Evolutionary conservation across 208 protist species (phyloP).

Genomic region (Trypanosoma avium): DNA sequence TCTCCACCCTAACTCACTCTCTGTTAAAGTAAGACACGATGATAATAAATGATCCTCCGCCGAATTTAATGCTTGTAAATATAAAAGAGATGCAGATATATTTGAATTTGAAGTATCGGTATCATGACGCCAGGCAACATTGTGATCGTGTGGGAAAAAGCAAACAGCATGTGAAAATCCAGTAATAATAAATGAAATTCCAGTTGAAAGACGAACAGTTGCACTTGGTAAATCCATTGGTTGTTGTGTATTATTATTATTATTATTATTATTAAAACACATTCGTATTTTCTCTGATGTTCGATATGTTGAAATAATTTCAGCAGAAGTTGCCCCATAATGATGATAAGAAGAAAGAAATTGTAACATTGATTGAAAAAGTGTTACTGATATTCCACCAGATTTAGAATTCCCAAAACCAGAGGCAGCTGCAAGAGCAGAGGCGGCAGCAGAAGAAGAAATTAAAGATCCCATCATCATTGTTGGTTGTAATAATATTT

Average conservation of each 20-base stretch:
- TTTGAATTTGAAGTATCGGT: constrained; percentile 9
- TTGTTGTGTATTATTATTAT: background rate
- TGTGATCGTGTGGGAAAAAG: constrained; percentile 27
- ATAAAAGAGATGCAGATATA: background rate
- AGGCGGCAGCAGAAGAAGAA: too few relatives aligned
- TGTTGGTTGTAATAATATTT: background rate
- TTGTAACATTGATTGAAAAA: constrained; percentile 30
- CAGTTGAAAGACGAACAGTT: constrained; percentile 14
- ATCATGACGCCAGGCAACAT: constrained; percentile 21
- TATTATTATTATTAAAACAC: background rate
- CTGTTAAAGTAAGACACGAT: constrained; percentile 14
- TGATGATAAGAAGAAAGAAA: constrained; percentile 30
- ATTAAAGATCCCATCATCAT: constrained; percentile 1
- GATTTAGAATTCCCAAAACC: background rate
- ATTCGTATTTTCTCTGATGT: background rate
- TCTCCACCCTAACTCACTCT: constrained; percentile 17
- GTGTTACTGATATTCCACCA: constrained; percentile 2
- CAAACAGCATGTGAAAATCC: constrained; percentile 26
- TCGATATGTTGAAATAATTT: constrained; percentile 9
- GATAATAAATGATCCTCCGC: constrained; percentile 20
- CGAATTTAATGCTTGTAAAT: constrained; percentile 6
- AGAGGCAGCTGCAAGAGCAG: background rate
- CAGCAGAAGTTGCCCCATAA: constrained; percentile 14
- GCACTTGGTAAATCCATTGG: constrained; percentile 9
- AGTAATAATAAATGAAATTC: constrained; percentile 22